Conservation (phyloP, 179 eudicot genomes). For the Spergularia azorica region DNA sequence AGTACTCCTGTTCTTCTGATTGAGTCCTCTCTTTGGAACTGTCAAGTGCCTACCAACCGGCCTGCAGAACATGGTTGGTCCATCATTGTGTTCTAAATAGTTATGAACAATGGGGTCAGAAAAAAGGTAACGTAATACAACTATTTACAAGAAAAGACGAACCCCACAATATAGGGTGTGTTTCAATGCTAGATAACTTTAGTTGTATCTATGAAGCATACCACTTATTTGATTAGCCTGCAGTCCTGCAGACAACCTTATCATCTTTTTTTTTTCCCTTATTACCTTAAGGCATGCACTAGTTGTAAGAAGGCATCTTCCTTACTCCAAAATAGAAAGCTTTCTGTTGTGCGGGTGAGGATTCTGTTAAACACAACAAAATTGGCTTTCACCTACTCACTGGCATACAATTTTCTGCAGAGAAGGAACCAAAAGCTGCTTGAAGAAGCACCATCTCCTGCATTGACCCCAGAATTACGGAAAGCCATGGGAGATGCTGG, state of each 20-base stretch:
- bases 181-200: neutral
- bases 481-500: conserved; percentile 99
- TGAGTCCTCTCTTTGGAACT: neutral
- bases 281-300: too few relatives aligned
- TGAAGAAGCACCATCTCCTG: conserved; percentile 99
- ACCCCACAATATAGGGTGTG: neutral
- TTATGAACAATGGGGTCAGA: neutral
- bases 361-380: neutral
- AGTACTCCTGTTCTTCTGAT: neutral
- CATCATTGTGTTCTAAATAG: neutral
- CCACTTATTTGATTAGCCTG: too few relatives aligned
- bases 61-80: neutral
- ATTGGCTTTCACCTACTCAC: conserved; percentile 10
- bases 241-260: too few relatives aligned
- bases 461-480: conserved; percentile 84
- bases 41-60: neutral
- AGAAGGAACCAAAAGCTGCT: conserved; percentile 97
- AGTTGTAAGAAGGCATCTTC: too few relatives aligned
- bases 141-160: neutral
- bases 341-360: neutral
- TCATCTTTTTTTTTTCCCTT: too few relatives aligned
- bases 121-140: neutral
- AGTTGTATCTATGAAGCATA: neutral
- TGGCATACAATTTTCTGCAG: conserved; percentile 44
- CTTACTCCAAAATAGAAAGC: too few relatives aligned